Evolutionary conservation across 2,329 filamentous ascomycete genomes (phyloP).

Genomic region (Cladophialophora exuberans): DNA sequence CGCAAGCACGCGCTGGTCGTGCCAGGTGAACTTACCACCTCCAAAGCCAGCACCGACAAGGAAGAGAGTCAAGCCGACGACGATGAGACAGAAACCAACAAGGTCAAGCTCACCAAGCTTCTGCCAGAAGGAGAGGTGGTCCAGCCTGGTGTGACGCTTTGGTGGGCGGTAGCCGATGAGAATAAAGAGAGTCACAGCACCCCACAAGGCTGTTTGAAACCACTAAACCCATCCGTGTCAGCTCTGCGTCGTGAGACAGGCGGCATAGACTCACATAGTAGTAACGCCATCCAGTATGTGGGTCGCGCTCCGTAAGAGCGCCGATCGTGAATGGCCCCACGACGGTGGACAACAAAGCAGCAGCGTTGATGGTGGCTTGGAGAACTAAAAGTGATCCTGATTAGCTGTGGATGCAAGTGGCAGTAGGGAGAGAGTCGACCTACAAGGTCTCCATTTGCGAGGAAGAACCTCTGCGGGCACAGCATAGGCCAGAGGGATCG

Average conservation of each 20-base stretch:
- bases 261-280: slow-evolving; percentile 4
- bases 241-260: background rate
- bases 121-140: slow-evolving; percentile 16
- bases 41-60: slow-evolving; percentile 17
- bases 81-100: slow-evolving; percentile 11
- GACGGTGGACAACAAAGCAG: background rate
- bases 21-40: slow-evolving; percentile 21
- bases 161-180: slow-evolving; percentile 20
- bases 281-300: slow-evolving; percentile 16
- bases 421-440: background rate
- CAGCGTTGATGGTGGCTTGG: slow-evolving; percentile 15
- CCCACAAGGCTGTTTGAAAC: slow-evolving; percentile 23
- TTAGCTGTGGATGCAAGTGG: background rate
- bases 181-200: slow-evolving; percentile 4
- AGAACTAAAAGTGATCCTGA: slow-evolving; percentile 12
- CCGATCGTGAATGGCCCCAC: slow-evolving; percentile 18
- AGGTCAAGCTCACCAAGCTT: slow-evolving; percentile 18
- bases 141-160: slow-evolving; percentile 20
- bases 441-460: slow-evolving; percentile 22
- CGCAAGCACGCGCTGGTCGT: slow-evolving; percentile 1
- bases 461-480: slow-evolving; percentile 24
- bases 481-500: slow-evolving; percentile 13
- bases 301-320: slow-evolving; percentile 12
- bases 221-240: slow-evolving; percentile 16
- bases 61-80: slow-evolving; percentile 17